Base-by-base conservation (phyloP, 1,284 basidiomycete genomes). In the Hemileia vastatrix region DNA sequence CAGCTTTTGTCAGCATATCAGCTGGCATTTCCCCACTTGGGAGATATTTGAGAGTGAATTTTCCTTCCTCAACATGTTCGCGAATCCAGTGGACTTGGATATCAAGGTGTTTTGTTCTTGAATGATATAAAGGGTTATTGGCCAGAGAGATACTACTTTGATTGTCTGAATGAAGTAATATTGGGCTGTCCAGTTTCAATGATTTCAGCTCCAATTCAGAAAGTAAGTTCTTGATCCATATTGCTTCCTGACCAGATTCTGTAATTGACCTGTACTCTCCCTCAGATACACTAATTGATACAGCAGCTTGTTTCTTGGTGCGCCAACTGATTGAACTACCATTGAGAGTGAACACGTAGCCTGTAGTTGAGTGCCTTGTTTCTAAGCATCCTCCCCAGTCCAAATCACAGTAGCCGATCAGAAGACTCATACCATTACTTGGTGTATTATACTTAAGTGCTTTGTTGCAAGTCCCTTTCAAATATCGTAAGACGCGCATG, bases 251-350 rank as follows among this genome's bases (percentile, higher is more conserved):
- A n/a, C n/a, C n/a, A n/a, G n/a, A n/a, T n/a, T n/a, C n/a, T n/a
- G n/a, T n/a, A n/a, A n/a, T n/a, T n/a, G n/a, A n/a, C n/a, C n/a
- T 57, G 27, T 48, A 57, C 18, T 57, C 55, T 4, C 44, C 55
- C 33, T 57, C 55, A 3, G 43, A 48, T 31, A 45, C 27, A 2
- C 44, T 32, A 3, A 48, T 27, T 2, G 45, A 47, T 9, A 57
- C 55, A 2, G 55, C 49, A 5, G 4, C 4, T 49, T 48, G 55
- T 23, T 57, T 57, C 3, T 11, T 6, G 2, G 49, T 13, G 27
- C 33, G 27, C 49, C 49, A 51, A 11, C 9, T 18, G 11, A 51
- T 11, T 6, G 33, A 9, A 18, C 33, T 24, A 2, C 4, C 11
- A n/a, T 19, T 19, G 19, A 4, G 3, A 2, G 6, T 19, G 18